These are phyloP conservation scores for Oryza officinalis DNA, from an alignment of 176 grass and related monocot genomes.

Conservation along the genomic window DNA sequence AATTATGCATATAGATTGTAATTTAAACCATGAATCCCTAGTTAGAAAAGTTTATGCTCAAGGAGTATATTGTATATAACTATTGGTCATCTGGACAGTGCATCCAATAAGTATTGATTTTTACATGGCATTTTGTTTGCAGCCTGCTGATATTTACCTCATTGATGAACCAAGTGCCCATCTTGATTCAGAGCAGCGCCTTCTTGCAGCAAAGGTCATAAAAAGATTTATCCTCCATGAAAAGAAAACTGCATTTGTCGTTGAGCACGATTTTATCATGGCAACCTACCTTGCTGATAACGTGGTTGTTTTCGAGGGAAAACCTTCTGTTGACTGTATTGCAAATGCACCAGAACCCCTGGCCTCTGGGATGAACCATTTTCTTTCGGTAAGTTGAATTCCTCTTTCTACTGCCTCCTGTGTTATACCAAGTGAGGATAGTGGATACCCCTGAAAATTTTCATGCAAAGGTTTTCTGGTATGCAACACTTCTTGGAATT, in stretches of 20 bases:
- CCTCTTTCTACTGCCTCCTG: neutral
- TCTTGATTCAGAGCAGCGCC: constrained; percentile 81
- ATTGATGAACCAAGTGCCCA: constrained; percentile 84
- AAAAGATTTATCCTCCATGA: constrained; percentile 76
- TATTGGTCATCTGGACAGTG: neutral
- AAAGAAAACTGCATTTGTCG: constrained; percentile 74
- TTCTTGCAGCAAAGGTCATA: constrained; percentile 66
- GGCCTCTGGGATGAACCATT: constrained; percentile 71
- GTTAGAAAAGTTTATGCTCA: neutral
- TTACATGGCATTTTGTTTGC: neutral
- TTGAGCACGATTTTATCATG: constrained; percentile 88
- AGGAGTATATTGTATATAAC: neutral
- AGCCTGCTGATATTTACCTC: constrained; percentile 78
- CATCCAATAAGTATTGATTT: constrained; percentile 4
- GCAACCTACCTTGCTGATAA: constrained; percentile 68
- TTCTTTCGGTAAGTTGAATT: constrained; percentile 61
- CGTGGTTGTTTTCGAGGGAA: constrained; percentile 68
- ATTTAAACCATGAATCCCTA: neutral
- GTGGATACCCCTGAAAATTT: neutral
- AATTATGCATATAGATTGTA: neutral
- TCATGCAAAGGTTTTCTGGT: neutral
- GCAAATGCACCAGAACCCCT: constrained; percentile 65
- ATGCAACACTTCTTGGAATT: neutral
- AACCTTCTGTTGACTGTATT: constrained; percentile 62
- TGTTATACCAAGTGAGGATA: neutral